Percentiles rank a stretch among this genome's conserved stretches.
These are phyloP conservation scores for Ceratobasidium sp. DNA, from an alignment of 1,284 basidiomycete species.

Conservation along the genomic window DNA sequence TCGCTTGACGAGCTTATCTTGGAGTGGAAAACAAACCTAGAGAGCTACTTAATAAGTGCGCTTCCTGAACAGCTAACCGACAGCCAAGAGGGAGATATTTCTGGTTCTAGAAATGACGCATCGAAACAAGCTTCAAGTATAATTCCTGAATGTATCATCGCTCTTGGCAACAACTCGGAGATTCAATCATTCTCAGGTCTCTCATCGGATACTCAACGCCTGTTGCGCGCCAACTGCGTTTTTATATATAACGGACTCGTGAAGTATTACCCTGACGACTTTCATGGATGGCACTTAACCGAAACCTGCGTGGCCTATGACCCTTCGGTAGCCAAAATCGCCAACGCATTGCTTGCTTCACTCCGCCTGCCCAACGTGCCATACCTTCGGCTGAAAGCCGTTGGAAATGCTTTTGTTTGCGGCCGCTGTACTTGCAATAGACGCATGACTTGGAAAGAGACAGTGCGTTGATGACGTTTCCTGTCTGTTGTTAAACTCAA, in stretches of 20 bases:
- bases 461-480: neutral
- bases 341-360: neutral
- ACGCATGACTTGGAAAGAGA: constrained; percentile 7
- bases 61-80: neutral
- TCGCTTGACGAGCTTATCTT: neutral
- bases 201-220: neutral
- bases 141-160: constrained; percentile 4
- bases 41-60: neutral
- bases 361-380: constrained; percentile 13
- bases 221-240: constrained; percentile 11
- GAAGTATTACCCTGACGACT: constrained; percentile 20
- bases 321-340: neutral
- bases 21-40: neutral
- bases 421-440: neutral
- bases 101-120: neutral
- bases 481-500: neutral
- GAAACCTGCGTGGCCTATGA: neutral
- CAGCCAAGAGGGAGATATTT: neutral
- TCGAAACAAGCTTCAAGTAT: neutral
- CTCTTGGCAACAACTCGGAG: neutral
- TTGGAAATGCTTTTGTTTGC: constrained; percentile 3
- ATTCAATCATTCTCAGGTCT: constrained; percentile 1
- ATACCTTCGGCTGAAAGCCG: constrained; percentile 16
- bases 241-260: neutral
- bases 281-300: neutral